Percentiles rank a stretch among this genome's conserved stretches.
Evolutionary conservation across 2,329 filamentous ascomycete species (phyloP).

Genomic region (Hyphodiscus sp.): DNA sequence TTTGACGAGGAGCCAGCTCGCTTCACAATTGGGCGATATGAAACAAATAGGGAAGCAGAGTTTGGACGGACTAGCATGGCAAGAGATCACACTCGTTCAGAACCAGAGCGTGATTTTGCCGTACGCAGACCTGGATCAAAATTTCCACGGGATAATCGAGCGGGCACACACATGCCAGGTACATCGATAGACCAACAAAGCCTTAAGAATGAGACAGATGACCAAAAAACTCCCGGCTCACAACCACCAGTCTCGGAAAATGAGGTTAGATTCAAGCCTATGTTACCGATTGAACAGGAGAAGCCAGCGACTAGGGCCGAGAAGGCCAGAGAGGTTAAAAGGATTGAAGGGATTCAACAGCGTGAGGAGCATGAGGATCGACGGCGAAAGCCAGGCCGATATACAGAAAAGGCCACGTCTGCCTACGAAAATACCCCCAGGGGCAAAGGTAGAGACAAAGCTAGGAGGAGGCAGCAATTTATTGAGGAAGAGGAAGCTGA

Average conservation of each 20-base stretch:
- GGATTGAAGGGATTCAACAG: neutral
- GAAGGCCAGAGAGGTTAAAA: neutral
- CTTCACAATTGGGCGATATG: no score
- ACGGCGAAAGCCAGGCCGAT: neutral
- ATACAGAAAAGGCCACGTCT: neutral
- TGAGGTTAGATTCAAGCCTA: neutral
- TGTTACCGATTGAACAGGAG: neutral
- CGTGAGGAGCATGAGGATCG: neutral
- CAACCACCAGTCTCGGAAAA: neutral
- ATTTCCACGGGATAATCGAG: neutral
- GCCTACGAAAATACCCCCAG: conserved; percentile 15
- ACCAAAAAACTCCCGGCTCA: neutral
- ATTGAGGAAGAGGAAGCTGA: conserved; percentile 24
- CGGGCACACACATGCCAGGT: neutral
- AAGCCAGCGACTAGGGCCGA: neutral
- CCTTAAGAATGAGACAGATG: neutral
- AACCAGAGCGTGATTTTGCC: neutral
- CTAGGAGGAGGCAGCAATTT: conserved; percentile 24
- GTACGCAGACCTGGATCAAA: neutral
- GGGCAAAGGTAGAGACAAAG: conserved; percentile 26
- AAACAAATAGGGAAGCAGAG: neutral
- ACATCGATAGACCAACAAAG: neutral
- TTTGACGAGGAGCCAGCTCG: no score
- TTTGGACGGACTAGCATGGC: neutral
- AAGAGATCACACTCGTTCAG: neutral